A percentile compares a stretch with the other conserved stretches of the same genome.
phyloP scores from a whole-genome alignment of 2,329 filamentous ascomycete genomes.

The Arthrobotrys megalospora region DNA sequence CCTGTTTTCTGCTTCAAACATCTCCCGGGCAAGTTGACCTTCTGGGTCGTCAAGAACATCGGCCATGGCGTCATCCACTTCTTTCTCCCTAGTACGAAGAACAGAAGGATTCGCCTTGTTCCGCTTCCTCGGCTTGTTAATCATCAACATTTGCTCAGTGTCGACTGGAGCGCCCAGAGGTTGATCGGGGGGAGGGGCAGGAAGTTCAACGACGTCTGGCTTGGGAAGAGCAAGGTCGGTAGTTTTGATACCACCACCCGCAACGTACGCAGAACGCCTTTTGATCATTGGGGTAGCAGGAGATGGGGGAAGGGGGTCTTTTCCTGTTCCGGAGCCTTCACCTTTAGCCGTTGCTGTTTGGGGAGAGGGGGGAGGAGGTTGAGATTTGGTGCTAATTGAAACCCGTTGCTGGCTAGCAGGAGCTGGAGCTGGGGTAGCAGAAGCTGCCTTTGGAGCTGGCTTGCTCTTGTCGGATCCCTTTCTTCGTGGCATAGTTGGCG shows the following conservation, averaged over 20 bases:
- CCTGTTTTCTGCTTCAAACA: constrained; percentile 39
- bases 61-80: constrained; percentile 55
- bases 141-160: constrained; percentile 42
- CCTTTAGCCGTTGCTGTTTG: constrained; percentile 32
- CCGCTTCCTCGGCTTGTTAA: constrained; percentile 54
- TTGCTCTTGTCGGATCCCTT: constrained; percentile 48
- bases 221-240: constrained; percentile 58
- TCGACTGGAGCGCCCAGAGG: constrained; percentile 35
- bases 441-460: constrained; percentile 33
- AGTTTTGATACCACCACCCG: constrained; percentile 55
- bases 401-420: constrained; percentile 33
- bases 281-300: constrained; percentile 56
- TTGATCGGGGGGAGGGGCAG: constrained; percentile 34
- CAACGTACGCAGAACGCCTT: constrained; percentile 54
- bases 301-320: constrained; percentile 41
- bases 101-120: constrained; percentile 54
- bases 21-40: constrained; percentile 39
- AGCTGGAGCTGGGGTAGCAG: background rate
- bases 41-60: constrained; percentile 42
- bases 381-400: constrained; percentile 41
- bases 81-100: constrained; percentile 55
- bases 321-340: constrained; percentile 22
- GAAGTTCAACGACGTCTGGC: constrained; percentile 48
- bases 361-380: constrained; percentile 47
- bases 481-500: constrained; percentile 42